Conservation (phyloP, 2,329 filamentous ascomycete species). For the Cercospora sesami region DNA sequence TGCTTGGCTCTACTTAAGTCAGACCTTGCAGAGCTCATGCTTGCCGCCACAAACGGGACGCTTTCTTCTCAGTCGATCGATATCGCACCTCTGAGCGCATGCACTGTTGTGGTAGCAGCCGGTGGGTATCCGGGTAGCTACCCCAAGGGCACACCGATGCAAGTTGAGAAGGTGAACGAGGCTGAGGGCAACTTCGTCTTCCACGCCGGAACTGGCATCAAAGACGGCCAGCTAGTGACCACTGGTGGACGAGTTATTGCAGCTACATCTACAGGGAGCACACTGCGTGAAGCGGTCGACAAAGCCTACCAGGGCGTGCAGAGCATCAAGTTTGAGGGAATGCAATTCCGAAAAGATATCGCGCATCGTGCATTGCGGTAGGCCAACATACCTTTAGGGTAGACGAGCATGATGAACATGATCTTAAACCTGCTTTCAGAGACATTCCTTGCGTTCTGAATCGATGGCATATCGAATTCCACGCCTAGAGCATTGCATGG, state of each 20-base stretch:
- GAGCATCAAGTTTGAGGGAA: conserved; percentile 77
- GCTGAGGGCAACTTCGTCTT: conserved; percentile 68
- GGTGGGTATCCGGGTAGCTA: conserved; percentile 88
- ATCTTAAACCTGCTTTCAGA: too few relatives aligned
- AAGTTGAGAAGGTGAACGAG: conserved; percentile 53
- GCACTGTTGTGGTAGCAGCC: conserved; percentile 91
- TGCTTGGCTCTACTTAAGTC: conserved; percentile 79
- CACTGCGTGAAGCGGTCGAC: conserved; percentile 77
- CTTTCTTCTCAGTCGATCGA: conserved; percentile 55
- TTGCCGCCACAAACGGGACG: conserved; percentile 75
- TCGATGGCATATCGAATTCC: too few relatives aligned
- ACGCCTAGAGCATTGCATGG: too few relatives aligned
- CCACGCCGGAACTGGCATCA: conserved; percentile 81
- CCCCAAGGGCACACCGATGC: conserved; percentile 70
- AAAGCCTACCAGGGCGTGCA: conserved; percentile 84
- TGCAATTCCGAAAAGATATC: conserved; percentile 93
- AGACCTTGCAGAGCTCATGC: conserved; percentile 84
- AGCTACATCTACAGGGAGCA: conserved; percentile 74
- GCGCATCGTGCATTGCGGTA: conserved; percentile 55
- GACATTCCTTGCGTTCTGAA: too few relatives aligned
- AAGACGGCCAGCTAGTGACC: conserved; percentile 66
- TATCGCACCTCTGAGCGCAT: conserved; percentile 62
- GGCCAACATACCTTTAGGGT: background rate
- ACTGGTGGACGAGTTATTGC: conserved; percentile 91
- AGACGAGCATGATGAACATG: too few relatives aligned